phyloP scores from a whole-genome alignment of 2,329 filamentous ascomycete species.

The Alternaria alternata region DNA sequence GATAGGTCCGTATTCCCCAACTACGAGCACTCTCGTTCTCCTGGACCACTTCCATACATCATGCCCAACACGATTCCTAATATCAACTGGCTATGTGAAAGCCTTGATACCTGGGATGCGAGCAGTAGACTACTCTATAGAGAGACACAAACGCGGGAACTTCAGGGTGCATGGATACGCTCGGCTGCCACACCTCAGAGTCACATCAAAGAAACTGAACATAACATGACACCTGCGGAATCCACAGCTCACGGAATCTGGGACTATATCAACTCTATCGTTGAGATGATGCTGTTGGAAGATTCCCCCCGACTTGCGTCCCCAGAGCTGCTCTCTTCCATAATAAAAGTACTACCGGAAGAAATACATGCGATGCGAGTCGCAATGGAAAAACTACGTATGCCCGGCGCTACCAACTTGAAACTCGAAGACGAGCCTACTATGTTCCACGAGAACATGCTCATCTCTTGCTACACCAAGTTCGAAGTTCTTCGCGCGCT shows the following conservation, averaged over 20 bases:
- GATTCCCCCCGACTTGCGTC: not conserved
- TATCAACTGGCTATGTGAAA: slow-evolving; percentile 15
- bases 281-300: not conserved
- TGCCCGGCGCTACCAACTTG: slow-evolving; percentile 8
- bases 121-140: slow-evolving; percentile 23
- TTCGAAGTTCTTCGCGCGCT: slow-evolving; percentile 33
- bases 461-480: slow-evolving; percentile 33
- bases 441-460: slow-evolving; percentile 35
- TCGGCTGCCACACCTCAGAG: not conserved
- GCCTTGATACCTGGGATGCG: slow-evolving; percentile 15
- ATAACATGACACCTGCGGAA: slow-evolving; percentile 12
- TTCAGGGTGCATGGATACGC: not conserved
- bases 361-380: slow-evolving; percentile 17
- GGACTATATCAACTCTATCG: not conserved
- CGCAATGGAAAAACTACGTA: slow-evolving; percentile 21
- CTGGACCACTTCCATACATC: slow-evolving; percentile 17
- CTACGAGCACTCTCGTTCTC: slow-evolving; percentile 20
- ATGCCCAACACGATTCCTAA: slow-evolving; percentile 24
- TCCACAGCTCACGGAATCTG: not conserved
- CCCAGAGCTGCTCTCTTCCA: not conserved
- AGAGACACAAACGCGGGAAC: slow-evolving; percentile 6
- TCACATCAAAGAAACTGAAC: not conserved
- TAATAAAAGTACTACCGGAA: slow-evolving; percentile 2
- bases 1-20: slow-evolving; percentile 38
- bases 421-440: slow-evolving; percentile 23